Conservation (phyloP, 176 grass and related monocot genomes). For the Oryza longistaminata region DNA sequence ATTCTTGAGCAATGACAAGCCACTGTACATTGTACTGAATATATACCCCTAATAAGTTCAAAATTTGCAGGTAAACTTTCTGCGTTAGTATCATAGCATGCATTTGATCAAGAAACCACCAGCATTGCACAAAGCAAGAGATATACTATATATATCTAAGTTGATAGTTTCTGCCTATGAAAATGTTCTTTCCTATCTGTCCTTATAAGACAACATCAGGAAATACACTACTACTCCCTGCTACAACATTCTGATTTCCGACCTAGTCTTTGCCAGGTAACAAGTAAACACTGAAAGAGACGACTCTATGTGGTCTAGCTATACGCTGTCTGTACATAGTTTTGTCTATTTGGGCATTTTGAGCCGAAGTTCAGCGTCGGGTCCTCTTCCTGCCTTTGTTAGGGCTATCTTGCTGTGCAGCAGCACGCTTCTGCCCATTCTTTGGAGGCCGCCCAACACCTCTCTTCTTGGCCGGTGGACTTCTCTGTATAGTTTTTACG, state of each 20-base stretch:
- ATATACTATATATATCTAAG: conserved; percentile 5
- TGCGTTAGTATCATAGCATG: not conserved
- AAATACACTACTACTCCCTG: conserved; percentile 28
- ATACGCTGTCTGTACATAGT: conserved; percentile 42
- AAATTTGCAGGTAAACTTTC: not conserved
- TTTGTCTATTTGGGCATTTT: not conserved
- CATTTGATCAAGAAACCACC: conserved; percentile 15
- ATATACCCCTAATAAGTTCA: not conserved
- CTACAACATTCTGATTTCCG: conserved; percentile 36
- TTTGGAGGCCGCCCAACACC: conserved; percentile 53
- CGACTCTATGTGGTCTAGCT: conserved; percentile 18
- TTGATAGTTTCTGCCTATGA: conserved; percentile 12
- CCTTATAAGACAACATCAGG: conserved; percentile 20
- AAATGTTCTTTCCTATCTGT: conserved; percentile 28
- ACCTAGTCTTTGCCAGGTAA: conserved; percentile 37
- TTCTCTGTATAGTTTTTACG: conserved; percentile 6
- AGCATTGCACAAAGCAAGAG: conserved; percentile 30
- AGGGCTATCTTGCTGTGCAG: conserved; percentile 32
- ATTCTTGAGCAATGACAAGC: not conserved
- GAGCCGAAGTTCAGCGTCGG: conserved; percentile 25
- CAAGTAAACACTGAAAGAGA: conserved; percentile 8
- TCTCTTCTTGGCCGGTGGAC: conserved; percentile 41
- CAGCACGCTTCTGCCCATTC: conserved; percentile 42
- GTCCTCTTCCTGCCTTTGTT: conserved; percentile 46
- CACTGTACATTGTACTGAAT: not conserved